Percentiles rank a stretch among this genome's conserved stretches.
Conservation (phyloP, 2,329 filamentous ascomycete species). For the Fusarium sp. region DNA sequence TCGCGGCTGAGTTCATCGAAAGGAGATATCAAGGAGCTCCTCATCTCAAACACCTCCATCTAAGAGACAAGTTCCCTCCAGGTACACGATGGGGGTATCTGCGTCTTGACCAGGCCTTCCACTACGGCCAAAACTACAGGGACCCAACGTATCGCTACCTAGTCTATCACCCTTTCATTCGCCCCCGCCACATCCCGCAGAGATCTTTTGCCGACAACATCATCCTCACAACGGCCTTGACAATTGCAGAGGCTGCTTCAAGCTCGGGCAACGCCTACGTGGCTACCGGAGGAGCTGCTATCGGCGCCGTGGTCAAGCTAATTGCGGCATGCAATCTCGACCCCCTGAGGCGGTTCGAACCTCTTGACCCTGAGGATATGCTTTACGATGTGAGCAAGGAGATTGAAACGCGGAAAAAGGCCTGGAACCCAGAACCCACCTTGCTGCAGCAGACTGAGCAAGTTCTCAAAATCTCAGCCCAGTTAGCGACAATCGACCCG, state of each 20-base stretch:
- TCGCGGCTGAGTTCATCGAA: not conserved
- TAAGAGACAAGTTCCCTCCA: not conserved
- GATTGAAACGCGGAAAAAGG: not conserved
- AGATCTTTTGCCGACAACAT: not conserved
- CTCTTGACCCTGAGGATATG: not conserved
- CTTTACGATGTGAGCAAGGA: not conserved
- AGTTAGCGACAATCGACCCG: no score
- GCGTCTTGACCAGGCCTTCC: not conserved
- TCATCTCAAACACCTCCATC: not conserved
- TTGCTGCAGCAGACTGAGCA: no score
- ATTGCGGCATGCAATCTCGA: not conserved
- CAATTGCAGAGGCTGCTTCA: not conserved
- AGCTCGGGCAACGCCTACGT: not conserved
- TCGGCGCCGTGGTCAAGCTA: not conserved
- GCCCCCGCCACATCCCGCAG: not conserved
- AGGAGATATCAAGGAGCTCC: not conserved
- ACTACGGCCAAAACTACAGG: not conserved
- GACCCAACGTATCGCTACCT: not conserved
- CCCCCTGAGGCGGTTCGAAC: not conserved
- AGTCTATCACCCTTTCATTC: not conserved
- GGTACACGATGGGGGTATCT: not conserved
- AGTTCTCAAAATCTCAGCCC: no score
- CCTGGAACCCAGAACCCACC: not conserved
- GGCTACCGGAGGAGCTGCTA: not conserved
- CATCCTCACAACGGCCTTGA: not conserved